These are phyloP conservation scores for Auricularia auricula-judae DNA, from an alignment of 768 basidiomycete genomes.

Conservation along the genomic window DNA sequence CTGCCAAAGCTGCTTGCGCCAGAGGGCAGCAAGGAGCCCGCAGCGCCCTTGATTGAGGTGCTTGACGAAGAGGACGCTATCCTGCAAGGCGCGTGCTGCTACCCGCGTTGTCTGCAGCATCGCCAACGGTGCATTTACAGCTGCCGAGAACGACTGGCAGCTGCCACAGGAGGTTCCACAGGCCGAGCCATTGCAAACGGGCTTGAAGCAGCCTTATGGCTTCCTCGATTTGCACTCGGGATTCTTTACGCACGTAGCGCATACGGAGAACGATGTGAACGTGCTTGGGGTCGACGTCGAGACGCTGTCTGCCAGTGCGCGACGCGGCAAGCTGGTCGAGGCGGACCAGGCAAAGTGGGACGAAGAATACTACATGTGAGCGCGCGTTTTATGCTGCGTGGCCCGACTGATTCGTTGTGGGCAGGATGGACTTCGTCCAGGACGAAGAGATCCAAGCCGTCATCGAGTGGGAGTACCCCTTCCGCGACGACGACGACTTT, in stretches of 20 bases:
- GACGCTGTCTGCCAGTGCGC: slow-evolving; percentile 35
- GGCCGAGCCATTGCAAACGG: slow-evolving; percentile 28
- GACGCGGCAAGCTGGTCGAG: slow-evolving; percentile 39
- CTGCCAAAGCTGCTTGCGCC: slow-evolving; percentile 70
- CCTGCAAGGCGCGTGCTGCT: slow-evolving; percentile 33
- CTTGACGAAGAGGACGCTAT: slow-evolving; percentile 26
- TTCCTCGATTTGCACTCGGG: slow-evolving; percentile 67
- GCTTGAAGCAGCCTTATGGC: slow-evolving; percentile 49
- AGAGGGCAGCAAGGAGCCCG: slow-evolving; percentile 21
- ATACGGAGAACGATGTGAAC: slow-evolving; percentile 73
- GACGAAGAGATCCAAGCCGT: slow-evolving; percentile 66
- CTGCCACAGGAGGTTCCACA: slow-evolving; percentile 51
- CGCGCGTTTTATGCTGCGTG: neutral
- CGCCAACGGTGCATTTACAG: slow-evolving; percentile 23
- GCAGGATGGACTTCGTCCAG: slow-evolving; percentile 73
- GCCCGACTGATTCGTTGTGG: neutral
- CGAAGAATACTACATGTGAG: slow-evolving; percentile 75
- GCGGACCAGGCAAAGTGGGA: slow-evolving; percentile 76
- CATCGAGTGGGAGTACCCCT: slow-evolving; percentile 53
- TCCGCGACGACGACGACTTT: slow-evolving; percentile 33
- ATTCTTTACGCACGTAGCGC: slow-evolving; percentile 61
- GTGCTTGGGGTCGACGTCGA: slow-evolving; percentile 66
- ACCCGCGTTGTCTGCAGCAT: neutral
- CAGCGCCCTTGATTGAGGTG: slow-evolving; percentile 46
- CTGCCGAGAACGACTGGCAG: slow-evolving; percentile 71